These are phyloP conservation scores for Diaporthe eres DNA, from an alignment of 2,329 filamentous ascomycete species.

Conservation along the genomic window DNA sequence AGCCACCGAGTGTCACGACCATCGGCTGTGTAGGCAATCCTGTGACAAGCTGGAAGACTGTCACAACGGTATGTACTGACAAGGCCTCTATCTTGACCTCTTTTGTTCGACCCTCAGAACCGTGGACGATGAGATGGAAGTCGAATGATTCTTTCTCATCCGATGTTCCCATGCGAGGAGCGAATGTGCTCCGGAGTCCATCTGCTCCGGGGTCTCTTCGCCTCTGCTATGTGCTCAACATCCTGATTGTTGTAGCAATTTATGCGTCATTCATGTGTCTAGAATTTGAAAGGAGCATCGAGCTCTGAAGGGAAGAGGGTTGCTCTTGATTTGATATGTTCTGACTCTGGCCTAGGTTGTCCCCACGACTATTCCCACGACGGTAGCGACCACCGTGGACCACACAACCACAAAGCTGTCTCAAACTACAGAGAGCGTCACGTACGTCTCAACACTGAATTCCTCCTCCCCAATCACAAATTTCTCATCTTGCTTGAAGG, in stretches of 20 bases:
- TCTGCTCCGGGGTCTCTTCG: neutral
- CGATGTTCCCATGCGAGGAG: neutral
- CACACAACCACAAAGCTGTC: conserved; percentile 18
- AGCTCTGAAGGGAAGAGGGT: neutral
- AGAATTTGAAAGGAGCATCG: neutral
- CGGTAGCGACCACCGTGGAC: conserved; percentile 23
- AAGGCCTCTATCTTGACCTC: neutral
- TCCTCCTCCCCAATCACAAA: neutral
- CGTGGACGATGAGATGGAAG: too few species aligned
- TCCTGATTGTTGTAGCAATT: too few species aligned
- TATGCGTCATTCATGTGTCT: too few species aligned
- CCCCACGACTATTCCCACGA: conserved; percentile 6
- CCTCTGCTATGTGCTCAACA: neutral
- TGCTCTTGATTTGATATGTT: neutral
- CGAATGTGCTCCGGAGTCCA: neutral
- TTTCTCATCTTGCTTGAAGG: neutral
- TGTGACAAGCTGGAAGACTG: conserved; percentile 31
- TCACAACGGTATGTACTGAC: conserved; percentile 22
- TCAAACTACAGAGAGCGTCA: conserved; percentile 19
- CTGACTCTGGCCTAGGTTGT: conserved; percentile 23
- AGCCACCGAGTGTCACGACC: conserved; percentile 2
- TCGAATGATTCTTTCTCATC: too few species aligned
- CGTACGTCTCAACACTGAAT: neutral
- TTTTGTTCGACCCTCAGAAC: neutral
- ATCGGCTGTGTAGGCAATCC: conserved; percentile 24